These are phyloP conservation scores for Thyridium curvatum DNA, from an alignment of 2,329 filamentous ascomycete species.

Conservation along the genomic window DNA sequence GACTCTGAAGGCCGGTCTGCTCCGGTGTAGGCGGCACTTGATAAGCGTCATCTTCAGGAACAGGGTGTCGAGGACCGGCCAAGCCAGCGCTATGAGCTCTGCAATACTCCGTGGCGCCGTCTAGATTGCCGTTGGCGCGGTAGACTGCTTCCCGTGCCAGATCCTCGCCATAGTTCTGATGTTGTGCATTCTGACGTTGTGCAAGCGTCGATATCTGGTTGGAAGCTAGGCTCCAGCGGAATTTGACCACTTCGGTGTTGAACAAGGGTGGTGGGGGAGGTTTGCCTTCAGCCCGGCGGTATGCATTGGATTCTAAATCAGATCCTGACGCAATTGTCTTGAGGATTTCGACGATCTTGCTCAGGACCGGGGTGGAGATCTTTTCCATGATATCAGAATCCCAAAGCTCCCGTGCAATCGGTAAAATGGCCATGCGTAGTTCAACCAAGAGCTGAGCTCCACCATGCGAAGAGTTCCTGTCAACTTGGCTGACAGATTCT, in stretches of 20 bases:
- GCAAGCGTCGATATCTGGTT: slow-evolving; percentile 13
- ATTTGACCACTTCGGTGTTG: slow-evolving; percentile 34
- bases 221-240: slow-evolving; percentile 36
- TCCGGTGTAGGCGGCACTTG: slow-evolving; percentile 17
- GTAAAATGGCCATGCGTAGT: slow-evolving; percentile 72
- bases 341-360: slow-evolving; percentile 76
- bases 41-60: slow-evolving; percentile 54
- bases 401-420: slow-evolving; percentile 75
- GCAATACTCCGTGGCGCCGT: slow-evolving; percentile 68
- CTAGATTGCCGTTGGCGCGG: slow-evolving; percentile 63
- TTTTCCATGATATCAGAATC: slow-evolving; percentile 78
- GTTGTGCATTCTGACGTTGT: slow-evolving; percentile 18
- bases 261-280: slow-evolving; percentile 29
- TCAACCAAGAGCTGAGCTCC: slow-evolving; percentile 80
- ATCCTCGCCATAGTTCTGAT: slow-evolving; percentile 46
- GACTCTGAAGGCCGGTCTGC: slow-evolving; percentile 17
- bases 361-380: slow-evolving; percentile 64
- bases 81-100: slow-evolving; percentile 51
- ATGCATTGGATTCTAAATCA: slow-evolving; percentile 66
- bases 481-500: slow-evolving; percentile 62
- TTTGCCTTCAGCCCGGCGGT: slow-evolving; percentile 52
- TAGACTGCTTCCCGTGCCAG: slow-evolving; percentile 76
- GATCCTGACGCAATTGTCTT: slow-evolving; percentile 63
- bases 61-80: slow-evolving; percentile 57
- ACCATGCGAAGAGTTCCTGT: slow-evolving; percentile 33